Evolutionary conservation across 768 basidiomycete species (phyloP).

Genomic region (Termitomyces sp.): DNA sequence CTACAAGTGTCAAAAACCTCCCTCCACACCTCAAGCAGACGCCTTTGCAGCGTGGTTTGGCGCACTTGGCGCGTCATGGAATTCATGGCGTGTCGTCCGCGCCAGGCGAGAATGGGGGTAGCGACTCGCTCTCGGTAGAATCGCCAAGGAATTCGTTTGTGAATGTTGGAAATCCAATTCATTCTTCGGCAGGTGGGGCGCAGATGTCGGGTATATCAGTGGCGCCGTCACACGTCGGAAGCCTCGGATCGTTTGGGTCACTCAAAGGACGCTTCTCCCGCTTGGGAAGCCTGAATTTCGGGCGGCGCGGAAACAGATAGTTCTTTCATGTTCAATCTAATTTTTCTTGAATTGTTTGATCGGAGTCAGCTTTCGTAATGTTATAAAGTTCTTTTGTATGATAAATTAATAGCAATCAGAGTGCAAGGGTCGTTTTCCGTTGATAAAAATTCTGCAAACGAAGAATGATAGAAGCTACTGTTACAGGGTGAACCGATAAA

Average conservation of each 20-base stretch:
- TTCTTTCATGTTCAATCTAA: conserved; percentile 13
- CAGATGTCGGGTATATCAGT: conserved; percentile 54
- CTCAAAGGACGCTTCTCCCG: conserved; percentile 72
- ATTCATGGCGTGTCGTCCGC: conserved; percentile 79
- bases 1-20: conserved; percentile 21
- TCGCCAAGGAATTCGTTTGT: conserved; percentile 76
- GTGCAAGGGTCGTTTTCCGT: not conserved
- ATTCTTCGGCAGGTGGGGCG: conserved; percentile 28
- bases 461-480: conserved; percentile 7
- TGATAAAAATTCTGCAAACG: conserved; percentile 1
- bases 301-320: conserved; percentile 35
- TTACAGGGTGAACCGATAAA: conserved; percentile 7
- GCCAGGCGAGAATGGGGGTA: conserved; percentile 56
- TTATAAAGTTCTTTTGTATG: conserved; percentile 5
- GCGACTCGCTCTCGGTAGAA: conserved; percentile 56
- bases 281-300: conserved; percentile 71
- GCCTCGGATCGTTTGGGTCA: conserved; percentile 52
- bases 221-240: conserved; percentile 60
- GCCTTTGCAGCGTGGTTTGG: conserved; percentile 74
- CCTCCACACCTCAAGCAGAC: conserved; percentile 49
- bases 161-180: conserved; percentile 55
- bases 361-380: not conserved
- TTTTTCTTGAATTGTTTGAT: conserved; percentile 6
- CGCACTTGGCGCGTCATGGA: conserved; percentile 77
- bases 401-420: conserved; percentile 2